phyloP scores from a whole-genome alignment of 441 rosid genomes.

The Macaranga tanarius region DNA sequence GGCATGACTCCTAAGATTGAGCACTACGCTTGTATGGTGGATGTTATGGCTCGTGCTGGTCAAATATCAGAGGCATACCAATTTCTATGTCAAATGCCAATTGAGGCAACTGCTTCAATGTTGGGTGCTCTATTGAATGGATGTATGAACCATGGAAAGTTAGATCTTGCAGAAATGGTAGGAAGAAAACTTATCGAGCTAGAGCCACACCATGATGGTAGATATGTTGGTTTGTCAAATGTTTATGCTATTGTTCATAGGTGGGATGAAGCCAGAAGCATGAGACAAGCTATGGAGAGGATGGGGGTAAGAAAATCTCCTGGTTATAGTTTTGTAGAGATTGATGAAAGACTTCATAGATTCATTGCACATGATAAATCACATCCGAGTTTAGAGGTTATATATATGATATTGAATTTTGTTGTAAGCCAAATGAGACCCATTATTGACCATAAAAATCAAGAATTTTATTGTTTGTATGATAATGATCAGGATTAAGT shows the following conservation, averaged over 20 bases:
- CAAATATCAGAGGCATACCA: conserved; percentile 55
- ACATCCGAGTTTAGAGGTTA: conserved; percentile 40
- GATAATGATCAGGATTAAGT: conserved; percentile 1
- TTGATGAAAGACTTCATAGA: conserved; percentile 44
- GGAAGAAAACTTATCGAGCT: conserved; percentile 70
- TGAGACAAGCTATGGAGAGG: conserved; percentile 68
- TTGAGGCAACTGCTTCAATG: conserved; percentile 61
- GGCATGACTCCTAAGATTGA: conserved; percentile 55
- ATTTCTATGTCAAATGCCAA: conserved; percentile 48
- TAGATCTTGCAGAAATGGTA: conserved; percentile 57
- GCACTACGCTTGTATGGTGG: conserved; percentile 86
- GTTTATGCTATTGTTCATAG: conserved; percentile 50
- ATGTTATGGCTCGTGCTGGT: conserved; percentile 71
- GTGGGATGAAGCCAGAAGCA: conserved; percentile 62
- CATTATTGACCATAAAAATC: conserved; percentile 25
- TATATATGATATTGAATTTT: conserved; percentile 42
- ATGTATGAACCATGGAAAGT: conserved; percentile 58
- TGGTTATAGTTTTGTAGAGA: conserved; percentile 60
- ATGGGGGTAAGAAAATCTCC: conserved; percentile 72
- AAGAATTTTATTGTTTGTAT: conserved; percentile 18
- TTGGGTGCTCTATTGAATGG: conserved; percentile 73
- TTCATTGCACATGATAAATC: conserved; percentile 68
- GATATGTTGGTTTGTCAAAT: conserved; percentile 64
- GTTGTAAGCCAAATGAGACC: conserved; percentile 45
- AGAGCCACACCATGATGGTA: conserved; percentile 66